Base-by-base conservation (phyloP, 139 green algal genomes). In the Medakamo hakoo region DNA sequence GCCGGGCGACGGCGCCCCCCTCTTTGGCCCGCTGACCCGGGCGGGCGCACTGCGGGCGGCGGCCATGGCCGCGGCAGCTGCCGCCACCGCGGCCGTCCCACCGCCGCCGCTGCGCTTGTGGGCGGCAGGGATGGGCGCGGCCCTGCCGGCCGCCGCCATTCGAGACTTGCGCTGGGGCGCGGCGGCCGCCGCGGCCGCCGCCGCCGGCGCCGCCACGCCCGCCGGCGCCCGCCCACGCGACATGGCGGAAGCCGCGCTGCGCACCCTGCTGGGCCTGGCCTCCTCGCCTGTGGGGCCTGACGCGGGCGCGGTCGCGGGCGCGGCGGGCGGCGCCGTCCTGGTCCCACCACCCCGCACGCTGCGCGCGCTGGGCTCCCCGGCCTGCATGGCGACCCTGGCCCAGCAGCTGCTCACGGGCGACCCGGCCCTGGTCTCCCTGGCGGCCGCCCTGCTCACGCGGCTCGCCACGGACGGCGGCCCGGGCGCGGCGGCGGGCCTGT, bases 81-180 rank as follows among this genome's bases (percentile, higher is more conserved):
- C 4, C 27, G 27, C 58, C n/a, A n/a, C n/a, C n/a, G n/a, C n/a
- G n/a, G n/a, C n/a, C n/a, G n/a, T n/a, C n/a, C n/a, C n/a, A n/a
- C n/a, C n/a, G n/a, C n/a, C n/a, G n/a, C n/a, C n/a, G n/a, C n/a
- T n/a, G n/a, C 68, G 29, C 0, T 74, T 84, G 58, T 88, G 77
- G 80, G 74, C 77, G 24, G 52, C 61, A 1, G 86, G 80, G 59
- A 87, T 88, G 84, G 20, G 32, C 0, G 74, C 78, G 30, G 71
- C 80, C 5, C 29, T 60, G 66, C 67, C 69, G 3, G 62, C 93
- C 32, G 48, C 25, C 3, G n/a, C 61, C 1, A 65, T 94, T 23
- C 68, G 88, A 20, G 84, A 95, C 79, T 78, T 95, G 63, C 65
- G 86, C 23, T 95, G 88, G 87, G 81, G 82, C 70, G 60, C 83